Evolutionary conservation across 2,329 filamentous ascomycete species (phyloP), one percentile per base, ranked within the genome.

Genomic region (Leptodontidium sp.): DNA sequence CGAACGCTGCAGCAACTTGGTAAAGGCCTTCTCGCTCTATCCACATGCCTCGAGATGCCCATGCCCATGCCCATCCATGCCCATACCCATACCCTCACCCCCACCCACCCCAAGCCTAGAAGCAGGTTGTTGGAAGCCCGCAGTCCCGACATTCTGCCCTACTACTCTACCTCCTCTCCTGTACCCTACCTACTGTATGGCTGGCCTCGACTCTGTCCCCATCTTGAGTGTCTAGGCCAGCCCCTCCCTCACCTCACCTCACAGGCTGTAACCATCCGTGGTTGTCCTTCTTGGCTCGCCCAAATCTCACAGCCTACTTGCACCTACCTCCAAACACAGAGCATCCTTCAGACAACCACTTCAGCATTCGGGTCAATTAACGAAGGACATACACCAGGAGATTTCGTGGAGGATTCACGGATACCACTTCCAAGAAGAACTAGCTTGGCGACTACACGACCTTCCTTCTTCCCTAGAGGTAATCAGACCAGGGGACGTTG

Each of bases 201-300:
- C 21, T 40, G 35, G 7, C 49, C n/a, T 52, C 49, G 12, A 52
- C 49, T 11, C 21, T 52, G 49, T 52, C 49, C 11, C 17, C 9
- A 24, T 21, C 32, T 14, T 17, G 35, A 58, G n/a, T 9, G 55
- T 58, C 32, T 9, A 40, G 55, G 17, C 55, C 29, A 17, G 43
- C 53, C 53, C 29, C 55, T 21, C 49, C 21, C 49, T 40, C 35
- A 24, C 11, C 21, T 21, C 21, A 21, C 21, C 21, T 24, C n/a
- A 24, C 8, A 40, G 55, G 32, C 21, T 58, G 55, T 58, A 58
- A 43, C 35, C 55, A 9, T 58, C 55, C 55, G 55, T 58, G 55
- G 9, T 24, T 58, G 35, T 21, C 55, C 55, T 58, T 15, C 32
- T 11, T 58, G 55, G 8, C 55, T 35, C 35, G 12, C 35, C 55